Evolutionary conservation across 139 green algal genomes (phyloP), one percentile per base, ranked within the genome.

Genomic region (Pseudopediastrum boryanum): DNA sequence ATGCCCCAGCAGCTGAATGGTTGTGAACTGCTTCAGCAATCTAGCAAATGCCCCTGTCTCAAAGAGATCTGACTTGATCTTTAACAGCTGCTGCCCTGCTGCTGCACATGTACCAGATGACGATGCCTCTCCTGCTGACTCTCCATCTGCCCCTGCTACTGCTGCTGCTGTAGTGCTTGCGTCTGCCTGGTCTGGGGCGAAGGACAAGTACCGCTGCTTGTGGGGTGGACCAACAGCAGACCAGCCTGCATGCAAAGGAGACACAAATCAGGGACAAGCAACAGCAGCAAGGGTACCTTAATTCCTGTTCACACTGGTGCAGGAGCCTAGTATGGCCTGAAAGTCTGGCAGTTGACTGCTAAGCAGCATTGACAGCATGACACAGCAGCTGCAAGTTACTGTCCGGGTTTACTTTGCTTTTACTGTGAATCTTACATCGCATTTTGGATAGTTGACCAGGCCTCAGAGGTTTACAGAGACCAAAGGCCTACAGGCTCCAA

Each of bases 151-250:
- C 56, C 39, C 71, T 12, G 59, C 59, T 1, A 41, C 39, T 1
- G 7, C 68, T 13, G 56, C 67, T 21, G 81, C 39, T 8, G 64
- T 7, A 39, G 68, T 50, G 39, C 33, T 19, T 56, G 68, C 58
- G 27, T 10, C 43, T 39, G 41, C 51, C 0, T 29, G 39, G 6
- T 70, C 61, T 21, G 36, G 31, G 44, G n/a, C n/a, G 81, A 88
- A 94, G 4, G 38, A 48, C 69, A 96, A 44, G 87, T 92, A 97
- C 25, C 94, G 89, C 88, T 96, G 94, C 89, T 96, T 97, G 84
- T 97, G 92, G 1, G 88, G 82, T 5, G 94, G 94, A 62, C 86
- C 92, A 12, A 88, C 62, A 19, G 84, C 39, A 42, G 48, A 29
- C 92, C 93, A 96, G 36, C 86, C 83, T 58, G 73, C 77, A 21